phyloP scores from a whole-genome alignment of 495 filamentous ascomycete genomes.

The Geoglossum glabrum region DNA sequence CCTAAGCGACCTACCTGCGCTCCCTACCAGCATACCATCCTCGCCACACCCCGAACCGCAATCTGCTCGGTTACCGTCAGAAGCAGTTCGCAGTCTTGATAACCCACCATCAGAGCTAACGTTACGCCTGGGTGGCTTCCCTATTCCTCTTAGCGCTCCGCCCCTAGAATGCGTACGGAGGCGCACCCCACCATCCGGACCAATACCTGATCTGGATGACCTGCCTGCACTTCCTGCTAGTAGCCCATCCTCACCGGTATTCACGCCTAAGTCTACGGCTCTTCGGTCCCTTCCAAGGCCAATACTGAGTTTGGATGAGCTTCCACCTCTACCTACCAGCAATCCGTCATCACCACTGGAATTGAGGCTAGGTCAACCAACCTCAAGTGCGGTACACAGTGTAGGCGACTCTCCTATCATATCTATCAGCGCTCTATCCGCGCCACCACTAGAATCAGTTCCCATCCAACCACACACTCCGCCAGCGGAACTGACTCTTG shows the following conservation, averaged over 20 bases:
- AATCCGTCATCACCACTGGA: not conserved
- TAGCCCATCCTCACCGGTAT: not conserved
- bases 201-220: no score
- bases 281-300: not conserved
- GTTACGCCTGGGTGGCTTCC: no score
- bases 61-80: not conserved
- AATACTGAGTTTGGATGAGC: not conserved
- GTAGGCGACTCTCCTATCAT: not conserved
- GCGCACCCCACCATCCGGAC: not conserved
- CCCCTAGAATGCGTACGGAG: no score
- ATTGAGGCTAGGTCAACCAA: not conserved
- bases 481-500: not conserved
- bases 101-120: no score
- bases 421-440: not conserved
- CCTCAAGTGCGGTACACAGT: not conserved
- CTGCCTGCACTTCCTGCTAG: not conserved
- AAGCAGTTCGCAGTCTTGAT: no score
- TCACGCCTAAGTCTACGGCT: no score
- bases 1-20: not conserved
- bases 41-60: not conserved
- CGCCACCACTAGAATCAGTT: not conserved
- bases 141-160: no score
- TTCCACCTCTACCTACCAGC: conserved; percentile 2
- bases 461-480: not conserved
- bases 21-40: not conserved